Evolutionary conservation across 805 yeast species (phyloP), one percentile per base, ranked within the genome.

Genomic region (Lipomyces sp.): DNA sequence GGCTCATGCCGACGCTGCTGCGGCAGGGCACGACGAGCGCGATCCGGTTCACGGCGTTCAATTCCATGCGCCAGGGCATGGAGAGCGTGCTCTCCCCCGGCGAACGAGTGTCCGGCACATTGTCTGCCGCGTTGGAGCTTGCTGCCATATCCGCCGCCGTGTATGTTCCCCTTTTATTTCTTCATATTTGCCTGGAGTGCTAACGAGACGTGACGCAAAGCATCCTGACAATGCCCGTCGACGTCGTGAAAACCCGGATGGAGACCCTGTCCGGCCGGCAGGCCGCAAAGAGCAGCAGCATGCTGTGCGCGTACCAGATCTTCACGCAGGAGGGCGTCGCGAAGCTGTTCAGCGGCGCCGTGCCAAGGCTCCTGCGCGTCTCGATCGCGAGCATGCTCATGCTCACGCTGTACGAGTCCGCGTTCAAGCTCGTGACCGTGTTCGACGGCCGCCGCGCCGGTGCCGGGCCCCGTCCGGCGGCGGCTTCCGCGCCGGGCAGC

Each of bases 191-290:
- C 35, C 16, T 13, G n/a, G n/a, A n/a, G n/a, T n/a, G n/a, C n/a
- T n/a, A n/a, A n/a, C n/a, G n/a, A n/a, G n/a, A n/a, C n/a, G 6
- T 29, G 11, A 11, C 26, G n/a, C 4, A 51, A 87, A 21, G 80
- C 78, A 0, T 71, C 78, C 0, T 90, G 96, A 0, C 98, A 88
- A 50, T 49, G 69, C 98, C 98, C 39, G 74, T 91, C 65, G 98
- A 91, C 69, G 96, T 93, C 57, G 96, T 93, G 65, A 91, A 91
- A 76, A 91, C 98, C 29, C 80, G 98, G 71, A 90, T 90, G 73
- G 97, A 91, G 71, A 79, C 88, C n/a, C 59, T 67, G 11, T 64
- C 68, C 41, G 74, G 70, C 18, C 54, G 65, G 18, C 53, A 57
- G 45, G 59, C 62, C 19, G 71, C 73, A 55, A 65, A 69, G 2